A percentile compares a stretch with the other conserved stretches of the same genome.
phyloP scores from a whole-genome alignment of 768 basidiomycete genomes.

The Tylopilus felleus region DNA sequence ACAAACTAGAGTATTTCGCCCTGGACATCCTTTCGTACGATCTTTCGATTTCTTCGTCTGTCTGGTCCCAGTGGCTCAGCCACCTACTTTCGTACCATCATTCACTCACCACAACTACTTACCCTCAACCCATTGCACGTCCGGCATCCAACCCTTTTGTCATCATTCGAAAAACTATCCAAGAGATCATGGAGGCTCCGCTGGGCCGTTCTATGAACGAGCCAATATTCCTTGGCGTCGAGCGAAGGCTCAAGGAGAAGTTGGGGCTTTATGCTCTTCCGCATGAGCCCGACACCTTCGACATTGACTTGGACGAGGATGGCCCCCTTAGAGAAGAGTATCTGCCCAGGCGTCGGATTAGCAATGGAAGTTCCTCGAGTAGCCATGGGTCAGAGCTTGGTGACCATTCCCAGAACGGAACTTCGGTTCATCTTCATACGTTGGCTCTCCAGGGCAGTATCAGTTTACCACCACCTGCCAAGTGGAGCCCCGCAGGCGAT shows the following conservation, averaged over 20 bases:
- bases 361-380: constrained; percentile 14
- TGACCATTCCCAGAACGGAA: constrained; percentile 1
- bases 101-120: constrained; percentile 54
- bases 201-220: constrained; percentile 34
- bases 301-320: constrained; percentile 81
- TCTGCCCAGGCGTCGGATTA: constrained; percentile 60
- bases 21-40: constrained; percentile 70
- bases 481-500: constrained; percentile 80
- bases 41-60: constrained; percentile 57
- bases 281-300: constrained; percentile 47
- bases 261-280: constrained; percentile 42
- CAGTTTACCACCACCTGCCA: constrained; percentile 65
- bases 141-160: constrained; percentile 70
- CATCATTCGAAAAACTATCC: constrained; percentile 65
- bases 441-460: constrained; percentile 25
- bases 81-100: constrained; percentile 64
- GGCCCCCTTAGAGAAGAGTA: constrained; percentile 82
- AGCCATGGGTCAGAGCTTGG: constrained; percentile 1
- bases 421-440: constrained; percentile 6
- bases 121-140: constrained; percentile 74
- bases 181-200: constrained; percentile 61
- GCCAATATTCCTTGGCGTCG: constrained; percentile 71
- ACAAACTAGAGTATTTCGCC: constrained; percentile 67
- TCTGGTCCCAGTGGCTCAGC: constrained; percentile 71
- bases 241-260: constrained; percentile 57